phyloP scores from a whole-genome alignment of 148 eudicot genomes.

The Diospyros kaki region DNA sequence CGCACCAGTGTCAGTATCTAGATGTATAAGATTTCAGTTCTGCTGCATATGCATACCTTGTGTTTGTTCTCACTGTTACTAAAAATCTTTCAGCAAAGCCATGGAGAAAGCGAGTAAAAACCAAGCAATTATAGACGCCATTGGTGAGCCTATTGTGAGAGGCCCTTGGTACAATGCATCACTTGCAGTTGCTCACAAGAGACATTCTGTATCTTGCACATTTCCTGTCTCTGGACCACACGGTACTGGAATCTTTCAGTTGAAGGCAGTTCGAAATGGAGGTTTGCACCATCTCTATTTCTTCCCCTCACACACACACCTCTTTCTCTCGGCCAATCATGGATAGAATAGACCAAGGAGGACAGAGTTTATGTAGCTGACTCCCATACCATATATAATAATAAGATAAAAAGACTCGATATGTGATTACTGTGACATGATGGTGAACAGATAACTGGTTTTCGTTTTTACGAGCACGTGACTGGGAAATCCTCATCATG shows the following conservation, averaged over 20 bases:
- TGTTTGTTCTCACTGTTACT: not conserved
- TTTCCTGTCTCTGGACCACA: conserved; percentile 94
- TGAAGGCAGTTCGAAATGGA: conserved; percentile 77
- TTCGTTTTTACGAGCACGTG: conserved; percentile 56
- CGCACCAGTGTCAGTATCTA: not conserved
- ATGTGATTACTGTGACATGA: no score
- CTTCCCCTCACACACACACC: not conserved
- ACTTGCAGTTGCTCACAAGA: conserved; percentile 76
- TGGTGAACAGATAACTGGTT: conserved; percentile 26
- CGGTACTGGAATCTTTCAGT: conserved; percentile 76
- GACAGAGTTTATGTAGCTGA: no score
- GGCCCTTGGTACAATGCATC: conserved; percentile 97
- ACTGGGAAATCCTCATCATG: conserved; percentile 80
- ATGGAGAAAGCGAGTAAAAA: conserved; percentile 76
- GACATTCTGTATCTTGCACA: conserved; percentile 84
- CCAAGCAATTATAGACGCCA: conserved; percentile 52
- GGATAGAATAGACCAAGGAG: no score
- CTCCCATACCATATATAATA: no score
- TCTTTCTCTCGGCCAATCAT: no score
- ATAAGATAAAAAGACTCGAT: no score
- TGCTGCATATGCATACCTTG: not conserved
- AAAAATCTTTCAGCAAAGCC: conserved; percentile 63
- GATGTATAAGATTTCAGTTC: not conserved
- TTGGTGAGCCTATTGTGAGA: conserved; percentile 83
- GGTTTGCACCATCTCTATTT: conserved; percentile 35